Conservation (phyloP, 2,329 filamentous ascomycete genomes). For the Fusarium buxicola region DNA sequence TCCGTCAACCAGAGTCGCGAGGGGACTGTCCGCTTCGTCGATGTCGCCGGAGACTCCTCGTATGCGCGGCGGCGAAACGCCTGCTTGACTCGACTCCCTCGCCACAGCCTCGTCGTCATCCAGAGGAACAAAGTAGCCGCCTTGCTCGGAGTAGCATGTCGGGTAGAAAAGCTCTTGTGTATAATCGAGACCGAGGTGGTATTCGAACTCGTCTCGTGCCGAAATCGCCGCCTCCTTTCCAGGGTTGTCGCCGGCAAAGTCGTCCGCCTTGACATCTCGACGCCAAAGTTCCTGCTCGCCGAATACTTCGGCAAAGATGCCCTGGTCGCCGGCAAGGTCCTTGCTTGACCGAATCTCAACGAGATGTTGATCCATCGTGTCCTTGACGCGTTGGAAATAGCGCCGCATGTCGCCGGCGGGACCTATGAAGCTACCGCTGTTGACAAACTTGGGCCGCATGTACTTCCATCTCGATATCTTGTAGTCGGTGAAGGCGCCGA, state of each 20-base stretch:
- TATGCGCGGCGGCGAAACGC: conserved; percentile 42
- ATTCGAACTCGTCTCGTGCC: conserved; percentile 39
- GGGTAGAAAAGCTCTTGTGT: conserved; percentile 47
- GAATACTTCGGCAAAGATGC: conserved; percentile 48
- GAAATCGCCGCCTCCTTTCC: conserved; percentile 28
- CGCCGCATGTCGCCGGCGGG: conserved; percentile 45
- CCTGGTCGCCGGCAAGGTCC: conserved; percentile 47
- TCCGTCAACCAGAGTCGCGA: conserved; percentile 18
- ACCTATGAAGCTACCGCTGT: conserved; percentile 48
- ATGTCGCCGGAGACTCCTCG: conserved; percentile 40
- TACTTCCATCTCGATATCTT: conserved; percentile 30
- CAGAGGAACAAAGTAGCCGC: conserved; percentile 43
- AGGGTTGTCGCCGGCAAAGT: conserved; percentile 23
- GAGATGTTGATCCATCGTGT: conserved; percentile 42
- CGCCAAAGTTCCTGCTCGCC: conserved; percentile 46
- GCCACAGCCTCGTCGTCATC: conserved; percentile 29
- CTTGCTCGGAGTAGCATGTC: conserved; percentile 45
- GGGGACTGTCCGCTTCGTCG: conserved; percentile 20
- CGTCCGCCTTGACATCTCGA: conserved; percentile 21
- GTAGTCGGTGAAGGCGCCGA: conserved; percentile 41
- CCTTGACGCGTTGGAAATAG: conserved; percentile 43
- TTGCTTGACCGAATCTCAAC: conserved; percentile 19
- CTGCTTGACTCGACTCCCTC: conserved; percentile 30
- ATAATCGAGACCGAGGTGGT: conserved; percentile 47
- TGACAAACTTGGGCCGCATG: conserved; percentile 47